Percentiles rank a stretch among this genome's conserved stretches.
phyloP scores from a whole-genome alignment of 371 early-diverging fungal genomes.

The Mortierella polycephala region DNA sequence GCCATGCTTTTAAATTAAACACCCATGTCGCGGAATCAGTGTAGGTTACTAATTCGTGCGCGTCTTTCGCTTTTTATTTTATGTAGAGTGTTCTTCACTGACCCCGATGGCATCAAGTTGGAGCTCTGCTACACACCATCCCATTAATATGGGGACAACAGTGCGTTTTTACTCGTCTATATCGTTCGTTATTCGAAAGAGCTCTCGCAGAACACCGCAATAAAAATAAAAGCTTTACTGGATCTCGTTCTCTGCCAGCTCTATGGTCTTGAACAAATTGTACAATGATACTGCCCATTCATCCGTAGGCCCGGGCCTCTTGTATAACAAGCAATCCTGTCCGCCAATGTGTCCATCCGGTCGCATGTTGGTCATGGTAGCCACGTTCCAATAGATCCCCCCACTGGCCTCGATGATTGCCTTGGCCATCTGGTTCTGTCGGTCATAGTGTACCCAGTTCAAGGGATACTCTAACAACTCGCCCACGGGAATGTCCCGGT shows the following conservation, averaged over 20 bases:
- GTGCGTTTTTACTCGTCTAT: no score
- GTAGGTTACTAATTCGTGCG: no score
- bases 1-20: no score
- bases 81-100: slow-evolving; percentile 22
- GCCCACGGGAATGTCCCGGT: slow-evolving; percentile 46
- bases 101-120: slow-evolving; percentile 45
- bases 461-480: slow-evolving; percentile 60
- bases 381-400: slow-evolving; percentile 68
- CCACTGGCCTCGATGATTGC: slow-evolving; percentile 66
- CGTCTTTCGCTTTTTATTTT: no score
- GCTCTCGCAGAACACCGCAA: no score
- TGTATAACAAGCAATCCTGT: slow-evolving; percentile 69
- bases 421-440: slow-evolving; percentile 68
- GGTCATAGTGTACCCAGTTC: slow-evolving; percentile 66
- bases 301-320: slow-evolving; percentile 71
- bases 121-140: slow-evolving; percentile 28
- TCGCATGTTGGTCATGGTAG: slow-evolving; percentile 63
- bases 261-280: slow-evolving; percentile 42
- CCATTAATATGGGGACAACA: no score
- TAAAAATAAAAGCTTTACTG: no score
- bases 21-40: no score
- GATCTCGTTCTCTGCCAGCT: slow-evolving; percentile 28
- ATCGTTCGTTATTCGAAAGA: no score
- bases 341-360: slow-evolving; percentile 74
- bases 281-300: slow-evolving; percentile 64